Conservation (phyloP, 345 rosid species). For the Erysimum cheiranthoides region DNA sequence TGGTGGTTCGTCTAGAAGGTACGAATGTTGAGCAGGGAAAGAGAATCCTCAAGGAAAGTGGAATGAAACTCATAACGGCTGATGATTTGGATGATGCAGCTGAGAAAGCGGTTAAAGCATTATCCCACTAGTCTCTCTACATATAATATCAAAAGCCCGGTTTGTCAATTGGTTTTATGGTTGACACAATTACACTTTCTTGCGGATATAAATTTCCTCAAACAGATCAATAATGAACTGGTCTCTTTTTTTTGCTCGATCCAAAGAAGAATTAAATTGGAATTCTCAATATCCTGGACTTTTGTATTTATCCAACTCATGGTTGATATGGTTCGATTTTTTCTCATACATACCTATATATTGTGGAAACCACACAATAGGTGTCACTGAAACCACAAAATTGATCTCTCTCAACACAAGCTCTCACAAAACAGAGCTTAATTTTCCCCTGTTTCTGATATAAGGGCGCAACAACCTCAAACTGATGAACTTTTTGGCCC, state of each 20-base stretch:
- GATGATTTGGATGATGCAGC: constrained; percentile 99
- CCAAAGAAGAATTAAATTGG: background rate
- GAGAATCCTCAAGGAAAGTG: constrained; percentile 97
- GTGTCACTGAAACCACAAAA: no score
- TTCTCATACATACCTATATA: background rate
- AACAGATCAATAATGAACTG: constrained; percentile 43
- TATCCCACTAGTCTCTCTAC: constrained; percentile 39
- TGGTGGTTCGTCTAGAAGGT: constrained; percentile 81
- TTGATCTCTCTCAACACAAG: no score
- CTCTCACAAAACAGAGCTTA: no score
- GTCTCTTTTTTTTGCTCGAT: constrained; percentile 20
- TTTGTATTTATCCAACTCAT: background rate
- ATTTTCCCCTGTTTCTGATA: no score
- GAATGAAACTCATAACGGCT: constrained; percentile 85
- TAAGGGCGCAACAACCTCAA: no score
- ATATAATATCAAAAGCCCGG: background rate
- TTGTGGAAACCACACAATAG: no score
- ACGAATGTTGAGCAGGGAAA: constrained; percentile 84
- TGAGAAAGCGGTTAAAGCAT: constrained; percentile 87
- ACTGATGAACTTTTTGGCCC: no score
- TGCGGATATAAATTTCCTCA: constrained; percentile 21
- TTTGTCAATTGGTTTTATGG: constrained; percentile 29
- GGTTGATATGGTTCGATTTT: background rate
- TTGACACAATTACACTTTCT: constrained; percentile 32
- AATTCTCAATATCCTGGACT: background rate